A percentile compares a stretch with the other conserved stretches of the same genome.
phyloP scores from a whole-genome alignment of 1,139 yeast genomes.

The Geotrichum bryndzae region DNA sequence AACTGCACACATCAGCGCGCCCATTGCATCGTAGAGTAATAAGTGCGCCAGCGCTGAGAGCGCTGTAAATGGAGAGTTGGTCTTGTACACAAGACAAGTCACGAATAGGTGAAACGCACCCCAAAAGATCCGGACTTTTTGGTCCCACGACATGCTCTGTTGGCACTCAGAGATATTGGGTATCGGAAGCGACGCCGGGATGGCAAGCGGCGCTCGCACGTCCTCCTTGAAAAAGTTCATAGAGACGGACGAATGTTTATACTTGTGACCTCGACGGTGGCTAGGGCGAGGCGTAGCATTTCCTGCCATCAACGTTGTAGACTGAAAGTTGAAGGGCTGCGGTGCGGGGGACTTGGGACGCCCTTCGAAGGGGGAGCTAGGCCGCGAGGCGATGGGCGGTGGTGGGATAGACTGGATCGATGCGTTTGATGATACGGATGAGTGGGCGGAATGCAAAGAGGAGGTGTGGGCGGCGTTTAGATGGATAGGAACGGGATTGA shows the following conservation, averaged over 20 bases:
- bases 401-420: constrained; percentile 4
- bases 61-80: constrained; percentile 51
- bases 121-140: constrained; percentile 57
- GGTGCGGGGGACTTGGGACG: not conserved
- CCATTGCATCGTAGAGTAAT: constrained; percentile 78
- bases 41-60: constrained; percentile 81
- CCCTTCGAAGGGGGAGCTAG: not conserved
- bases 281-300: constrained; percentile 22
- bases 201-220: constrained; percentile 57
- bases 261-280: constrained; percentile 89
- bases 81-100: constrained; percentile 53
- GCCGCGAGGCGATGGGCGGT: not conserved
- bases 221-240: constrained; percentile 96
- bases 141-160: constrained; percentile 48
- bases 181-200: constrained; percentile 74
- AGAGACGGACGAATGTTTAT: constrained; percentile 94
- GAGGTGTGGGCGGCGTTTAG: not conserved
- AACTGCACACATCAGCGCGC: constrained; percentile 60
- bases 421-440: constrained; percentile 12
- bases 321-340: constrained; percentile 37
- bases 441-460: constrained; percentile 12
- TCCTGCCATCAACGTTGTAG: constrained; percentile 27
- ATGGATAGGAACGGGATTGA: not conserved
- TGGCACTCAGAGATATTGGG: constrained; percentile 65
- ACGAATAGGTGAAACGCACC: constrained; percentile 56